Evolutionary conservation across 148 eudicot species (phyloP).

Genomic region (Diospyros kaki): DNA sequence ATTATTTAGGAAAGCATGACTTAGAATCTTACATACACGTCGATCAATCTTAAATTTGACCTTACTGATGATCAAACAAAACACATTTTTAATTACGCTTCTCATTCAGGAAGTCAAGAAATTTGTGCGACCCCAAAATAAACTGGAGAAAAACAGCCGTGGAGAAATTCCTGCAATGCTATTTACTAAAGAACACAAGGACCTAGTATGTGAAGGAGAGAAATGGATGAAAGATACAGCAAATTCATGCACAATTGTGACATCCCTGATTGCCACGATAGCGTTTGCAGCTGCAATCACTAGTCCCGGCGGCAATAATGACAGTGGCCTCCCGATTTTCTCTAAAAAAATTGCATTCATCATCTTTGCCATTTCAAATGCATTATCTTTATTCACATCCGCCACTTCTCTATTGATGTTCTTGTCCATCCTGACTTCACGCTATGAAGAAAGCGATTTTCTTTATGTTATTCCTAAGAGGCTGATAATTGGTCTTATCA

Average conservation of each 20-base stretch:
- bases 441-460: neutral
- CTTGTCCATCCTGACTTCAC: slow-evolving; percentile 12
- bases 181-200: neutral
- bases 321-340: slow-evolving; percentile 19
- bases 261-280: neutral
- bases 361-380: slow-evolving; percentile 15
- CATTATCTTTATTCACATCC: slow-evolving; percentile 20
- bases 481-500: neutral
- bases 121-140: neutral
- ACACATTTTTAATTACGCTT: neutral
- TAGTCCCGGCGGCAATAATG: slow-evolving; percentile 20
- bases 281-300: slow-evolving; percentile 18
- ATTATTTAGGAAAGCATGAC: no score
- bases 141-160: no score
- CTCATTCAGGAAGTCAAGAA: neutral
- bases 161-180: neutral
- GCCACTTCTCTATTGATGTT: slow-evolving; percentile 16
- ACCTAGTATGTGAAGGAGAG: no score
- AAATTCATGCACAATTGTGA: neutral
- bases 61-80: neutral
- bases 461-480: neutral
- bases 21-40: no score
- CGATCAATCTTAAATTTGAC: no score
- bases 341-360: neutral
- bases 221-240: neutral